These are phyloP conservation scores for Nicotiana rustica DNA, from an alignment of 305 asterid genomes.

Conservation along the genomic window DNA sequence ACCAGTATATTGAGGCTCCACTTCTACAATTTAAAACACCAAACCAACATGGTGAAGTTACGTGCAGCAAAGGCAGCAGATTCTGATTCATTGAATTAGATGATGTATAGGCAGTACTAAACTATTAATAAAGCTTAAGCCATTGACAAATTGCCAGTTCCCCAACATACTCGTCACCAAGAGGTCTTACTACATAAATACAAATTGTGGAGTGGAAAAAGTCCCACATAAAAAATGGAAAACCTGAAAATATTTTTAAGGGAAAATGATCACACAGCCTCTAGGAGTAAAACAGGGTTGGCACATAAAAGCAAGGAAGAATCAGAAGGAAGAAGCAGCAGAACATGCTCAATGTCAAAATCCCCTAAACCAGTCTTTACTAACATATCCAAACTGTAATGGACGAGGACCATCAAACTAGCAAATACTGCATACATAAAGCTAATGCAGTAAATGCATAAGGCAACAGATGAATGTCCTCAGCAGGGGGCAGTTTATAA, in stretches of 20 bases:
- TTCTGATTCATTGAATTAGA: conserved; percentile 17
- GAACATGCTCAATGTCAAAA: not conserved
- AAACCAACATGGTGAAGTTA: conserved; percentile 41
- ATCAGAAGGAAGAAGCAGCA: not conserved
- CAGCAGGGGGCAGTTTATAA: not conserved
- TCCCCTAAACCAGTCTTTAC: not conserved
- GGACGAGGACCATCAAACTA: not conserved
- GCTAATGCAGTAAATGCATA: not conserved
- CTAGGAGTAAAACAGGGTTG: not conserved
- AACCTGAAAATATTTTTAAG: not conserved
- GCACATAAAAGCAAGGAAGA: conserved; percentile 21
- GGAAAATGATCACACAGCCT: not conserved
- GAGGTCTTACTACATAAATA: not conserved
- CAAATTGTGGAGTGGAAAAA: not conserved
- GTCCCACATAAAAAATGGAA: not conserved
- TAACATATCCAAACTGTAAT: not conserved
- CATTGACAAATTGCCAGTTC: conserved; percentile 33
- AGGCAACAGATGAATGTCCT: not conserved
- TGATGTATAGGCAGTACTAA: not conserved
- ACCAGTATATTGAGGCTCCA: conserved; percentile 88
- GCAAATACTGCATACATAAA: not conserved
- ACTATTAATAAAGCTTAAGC: conserved; percentile 8
- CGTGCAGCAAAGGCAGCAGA: conserved; percentile 14
- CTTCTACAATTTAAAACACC: conserved; percentile 65
- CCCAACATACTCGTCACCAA: not conserved